Evolutionary conservation across 495 filamentous ascomycete species (phyloP), one percentile per base, ranked within the genome.

Genomic region (Apodospora peruviana): DNA sequence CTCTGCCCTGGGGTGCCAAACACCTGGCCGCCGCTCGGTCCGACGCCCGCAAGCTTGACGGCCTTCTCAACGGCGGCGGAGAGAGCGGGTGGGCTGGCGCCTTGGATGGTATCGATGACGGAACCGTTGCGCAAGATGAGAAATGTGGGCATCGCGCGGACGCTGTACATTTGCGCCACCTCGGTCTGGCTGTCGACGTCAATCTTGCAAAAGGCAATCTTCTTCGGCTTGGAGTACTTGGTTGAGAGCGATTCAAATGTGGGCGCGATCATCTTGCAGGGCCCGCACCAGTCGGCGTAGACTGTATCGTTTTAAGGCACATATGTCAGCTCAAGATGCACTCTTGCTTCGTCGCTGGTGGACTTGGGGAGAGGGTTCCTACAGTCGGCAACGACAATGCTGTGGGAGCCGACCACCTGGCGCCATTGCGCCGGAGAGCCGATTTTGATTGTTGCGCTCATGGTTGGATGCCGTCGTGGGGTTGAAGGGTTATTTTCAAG

Each of bases 141-240:
- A 73, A 96, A 95, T 40, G 90, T 95, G 1, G 91, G 91, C 79
- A 89, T 83, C 21, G 83, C 84, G 55, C 65, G 59, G 34, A 85
- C 73, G 45, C 67, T 60, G 56, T 83, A 81, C 51, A 66, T 58
- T 37, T 69, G 56, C 10, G 81, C 75, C 36, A 84, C 67, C n/a
- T 78, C 72, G 38, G 70, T 60, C 48, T 77, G 78, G 43, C 55
- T 67, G 60, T 84, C 82, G 52, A 81, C 78, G 58, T 85, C 70
- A 58, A 83, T 71, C 57, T 85, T 85, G 50, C 66, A 72, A 63
- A 85, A 85, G 17, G 73, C 73, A 47, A 85, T 71, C 57, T 67
- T 71, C 43, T 67, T 63, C 2, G 77, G 74, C 50, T 73, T 75
- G 16, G 75, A 66, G 59, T 79, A 74, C 44, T 74, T 72, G 32